These are phyloP conservation scores for Sarocladium oryzae DNA, from an alignment of 2,329 filamentous ascomycete genomes.

Conservation along the genomic window DNA sequence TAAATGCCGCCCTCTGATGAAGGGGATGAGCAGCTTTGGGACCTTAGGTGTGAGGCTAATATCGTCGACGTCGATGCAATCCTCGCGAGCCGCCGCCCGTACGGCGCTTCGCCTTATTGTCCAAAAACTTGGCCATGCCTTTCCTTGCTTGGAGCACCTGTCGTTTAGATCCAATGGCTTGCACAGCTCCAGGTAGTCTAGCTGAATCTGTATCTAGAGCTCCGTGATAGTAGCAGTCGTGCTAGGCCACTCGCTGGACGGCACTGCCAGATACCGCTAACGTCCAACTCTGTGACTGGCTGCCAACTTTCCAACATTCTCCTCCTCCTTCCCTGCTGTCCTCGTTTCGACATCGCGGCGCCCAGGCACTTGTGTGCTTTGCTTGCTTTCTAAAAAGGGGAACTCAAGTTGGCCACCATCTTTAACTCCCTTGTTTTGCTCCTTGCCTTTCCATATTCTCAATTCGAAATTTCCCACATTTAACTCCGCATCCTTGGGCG, in stretches of 20 bases:
- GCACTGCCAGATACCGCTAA: not conserved
- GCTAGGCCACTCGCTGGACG: not conserved
- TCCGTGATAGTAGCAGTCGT: not conserved
- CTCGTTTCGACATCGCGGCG: not conserved
- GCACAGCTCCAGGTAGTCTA: not conserved
- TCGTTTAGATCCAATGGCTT: not conserved
- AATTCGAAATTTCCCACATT: not conserved
- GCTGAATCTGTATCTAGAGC: no score
- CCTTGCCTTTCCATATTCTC: not conserved
- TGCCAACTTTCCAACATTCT: slow-evolving; percentile 3
- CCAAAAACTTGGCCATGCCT: no score
- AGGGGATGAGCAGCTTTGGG: no score
- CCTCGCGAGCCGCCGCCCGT: no score
- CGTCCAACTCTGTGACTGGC: not conserved
- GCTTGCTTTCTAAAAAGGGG: no score
- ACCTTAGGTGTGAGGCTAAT: no score
- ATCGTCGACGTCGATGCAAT: no score
- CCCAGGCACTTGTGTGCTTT: not conserved
- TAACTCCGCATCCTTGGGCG: not conserved
- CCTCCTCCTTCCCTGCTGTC: not conserved
- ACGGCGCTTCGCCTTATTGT: no score
- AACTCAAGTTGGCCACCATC: no score
- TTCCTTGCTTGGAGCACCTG: no score
- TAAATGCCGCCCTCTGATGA: no score
- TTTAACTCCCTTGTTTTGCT: not conserved